These are phyloP conservation scores for Serendipita vermifera DNA, from an alignment of 768 basidiomycete genomes.

Conservation along the genomic window DNA sequence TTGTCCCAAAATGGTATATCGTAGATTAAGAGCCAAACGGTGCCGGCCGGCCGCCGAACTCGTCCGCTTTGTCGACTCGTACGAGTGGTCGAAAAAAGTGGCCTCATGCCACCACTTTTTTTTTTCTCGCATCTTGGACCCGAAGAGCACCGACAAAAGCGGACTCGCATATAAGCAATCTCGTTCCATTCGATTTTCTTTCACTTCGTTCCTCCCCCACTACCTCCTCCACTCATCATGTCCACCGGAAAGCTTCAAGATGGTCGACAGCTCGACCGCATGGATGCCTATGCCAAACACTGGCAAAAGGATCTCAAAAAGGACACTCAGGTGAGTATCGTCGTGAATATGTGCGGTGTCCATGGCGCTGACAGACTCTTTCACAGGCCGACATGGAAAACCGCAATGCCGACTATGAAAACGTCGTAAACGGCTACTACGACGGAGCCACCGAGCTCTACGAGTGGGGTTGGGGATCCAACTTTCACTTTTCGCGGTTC, in stretches of 20 bases:
- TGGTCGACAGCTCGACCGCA: conserved; percentile 51
- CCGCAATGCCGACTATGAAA: conserved; percentile 71
- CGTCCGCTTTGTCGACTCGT: not conserved
- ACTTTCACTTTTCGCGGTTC: conserved; percentile 96
- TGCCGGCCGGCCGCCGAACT: not conserved
- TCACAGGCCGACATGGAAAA: conserved; percentile 43
- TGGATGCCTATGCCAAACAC: conserved; percentile 77
- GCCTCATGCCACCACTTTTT: too few relatives aligned
- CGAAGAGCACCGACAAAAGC: not conserved
- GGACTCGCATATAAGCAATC: too few relatives aligned
- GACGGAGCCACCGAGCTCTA: conserved; percentile 93
- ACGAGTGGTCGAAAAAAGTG: not conserved
- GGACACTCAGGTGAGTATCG: conserved; percentile 37
- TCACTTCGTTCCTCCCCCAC: too few relatives aligned
- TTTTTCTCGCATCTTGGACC: not conserved
- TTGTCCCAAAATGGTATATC: not conserved
- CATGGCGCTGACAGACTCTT: not conserved
- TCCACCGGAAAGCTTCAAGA: conserved; percentile 24
- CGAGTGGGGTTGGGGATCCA: conserved; percentile 85
- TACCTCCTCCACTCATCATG: too few relatives aligned
- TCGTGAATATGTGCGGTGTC: not conserved
- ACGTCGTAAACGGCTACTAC: conserved; percentile 95
- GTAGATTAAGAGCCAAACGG: not conserved
- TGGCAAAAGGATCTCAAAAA: conserved; percentile 75
- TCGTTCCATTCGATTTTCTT: too few relatives aligned